phyloP scores from a whole-genome alignment of 129 eudicot genomes.

The Sambucus nigra region DNA sequence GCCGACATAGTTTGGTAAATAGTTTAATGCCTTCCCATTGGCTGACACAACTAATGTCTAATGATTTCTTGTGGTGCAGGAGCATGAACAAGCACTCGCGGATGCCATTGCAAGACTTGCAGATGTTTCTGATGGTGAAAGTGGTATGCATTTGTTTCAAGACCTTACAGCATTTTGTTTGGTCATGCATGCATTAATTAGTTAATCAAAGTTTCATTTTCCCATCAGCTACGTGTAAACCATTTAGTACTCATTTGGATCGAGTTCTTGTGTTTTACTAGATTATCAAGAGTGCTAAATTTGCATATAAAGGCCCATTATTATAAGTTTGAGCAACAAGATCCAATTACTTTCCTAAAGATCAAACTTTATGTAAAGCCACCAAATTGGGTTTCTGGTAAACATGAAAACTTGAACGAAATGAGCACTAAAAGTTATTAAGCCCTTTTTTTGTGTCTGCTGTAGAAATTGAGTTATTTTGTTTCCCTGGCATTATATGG shows the following conservation, averaged over 20 bases:
- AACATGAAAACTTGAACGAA: no score
- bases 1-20: neutral
- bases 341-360: no score
- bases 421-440: no score
- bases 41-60: conserved; percentile 13
- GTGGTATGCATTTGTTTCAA: conserved; percentile 34
- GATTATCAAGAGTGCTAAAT: neutral
- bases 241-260: neutral
- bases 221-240: no score
- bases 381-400: no score
- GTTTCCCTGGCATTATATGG: no score
- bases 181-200: neutral
- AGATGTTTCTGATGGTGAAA: conserved; percentile 65
- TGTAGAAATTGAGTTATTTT: no score
- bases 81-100: conserved; percentile 69
- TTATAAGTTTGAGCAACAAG: no score
- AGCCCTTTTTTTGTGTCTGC: no score
- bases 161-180: neutral
- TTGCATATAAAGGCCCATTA: no score
- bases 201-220: no score
- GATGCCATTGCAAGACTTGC: conserved; percentile 65
- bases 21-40: neutral
- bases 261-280: neutral
- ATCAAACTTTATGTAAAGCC: no score
- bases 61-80: conserved; percentile 29